Evolutionary conservation across 1,284 basidiomycete species (phyloP).

Genomic region (Limonomyces culmigenus): DNA sequence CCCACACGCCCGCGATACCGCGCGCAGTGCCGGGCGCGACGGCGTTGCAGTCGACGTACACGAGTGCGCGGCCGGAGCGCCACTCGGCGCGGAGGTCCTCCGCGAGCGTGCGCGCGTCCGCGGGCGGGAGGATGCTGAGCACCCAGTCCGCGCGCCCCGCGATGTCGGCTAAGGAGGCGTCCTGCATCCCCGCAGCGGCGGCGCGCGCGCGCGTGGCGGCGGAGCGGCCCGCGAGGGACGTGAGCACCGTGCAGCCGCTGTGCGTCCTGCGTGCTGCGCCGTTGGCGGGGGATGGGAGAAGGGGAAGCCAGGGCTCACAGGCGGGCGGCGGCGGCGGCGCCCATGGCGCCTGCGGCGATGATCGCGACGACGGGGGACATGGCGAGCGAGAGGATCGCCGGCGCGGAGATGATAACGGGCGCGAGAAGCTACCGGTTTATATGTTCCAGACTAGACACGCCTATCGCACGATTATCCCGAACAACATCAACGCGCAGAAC

Average conservation of each 20-base stretch:
- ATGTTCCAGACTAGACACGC: too few relatives aligned
- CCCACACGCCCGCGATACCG: slow-evolving; percentile 22
- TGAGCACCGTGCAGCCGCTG: slow-evolving; percentile 30
- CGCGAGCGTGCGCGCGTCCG: slow-evolving; percentile 32
- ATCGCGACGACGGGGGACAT: slow-evolving; percentile 22
- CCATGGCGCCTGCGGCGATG: slow-evolving; percentile 27
- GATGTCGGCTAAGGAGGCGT: slow-evolving; percentile 27
- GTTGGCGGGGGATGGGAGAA: too few relatives aligned
- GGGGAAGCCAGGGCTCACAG: too few relatives aligned
- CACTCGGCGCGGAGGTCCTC: slow-evolving; percentile 16
- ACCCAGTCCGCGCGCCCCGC: slow-evolving; percentile 25
- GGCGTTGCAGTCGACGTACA: slow-evolving; percentile 46
- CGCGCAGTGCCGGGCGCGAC: slow-evolving; percentile 33
- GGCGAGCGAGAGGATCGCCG: too few relatives aligned
- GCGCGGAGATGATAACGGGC: too few relatives aligned
- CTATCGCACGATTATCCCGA: too few relatives aligned
- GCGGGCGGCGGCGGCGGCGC: slow-evolving; percentile 24
- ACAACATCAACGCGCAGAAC: too few relatives aligned
- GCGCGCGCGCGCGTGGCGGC: slow-evolving; percentile 28
- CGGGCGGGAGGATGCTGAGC: slow-evolving; percentile 40
- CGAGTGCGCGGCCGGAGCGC: neutral
- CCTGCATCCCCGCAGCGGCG: slow-evolving; percentile 32
- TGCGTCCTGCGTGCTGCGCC: too few relatives aligned
- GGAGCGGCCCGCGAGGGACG: slow-evolving; percentile 32
- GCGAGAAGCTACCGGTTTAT: too few relatives aligned